Evolutionary conservation across 2,329 filamentous ascomycete genomes (phyloP), one percentile per base, ranked within the genome.

Genomic region (Pyricularia sp.): DNA sequence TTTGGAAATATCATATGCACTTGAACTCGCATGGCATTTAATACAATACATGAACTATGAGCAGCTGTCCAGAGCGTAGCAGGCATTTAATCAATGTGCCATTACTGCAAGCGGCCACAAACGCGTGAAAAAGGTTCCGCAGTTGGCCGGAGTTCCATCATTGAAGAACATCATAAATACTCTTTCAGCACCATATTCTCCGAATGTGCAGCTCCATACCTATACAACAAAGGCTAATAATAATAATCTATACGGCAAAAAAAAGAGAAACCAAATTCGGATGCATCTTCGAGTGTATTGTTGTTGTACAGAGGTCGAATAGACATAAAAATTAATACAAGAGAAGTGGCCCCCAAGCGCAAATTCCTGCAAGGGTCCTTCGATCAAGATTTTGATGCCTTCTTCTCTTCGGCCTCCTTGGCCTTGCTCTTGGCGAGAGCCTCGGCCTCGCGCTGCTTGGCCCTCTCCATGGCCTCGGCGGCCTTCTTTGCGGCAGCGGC

Each of bases 401-500:
- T 63, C 59, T 63, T 63, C 25, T 63, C 59, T 28, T 63, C 23
- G 26, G 23, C 20, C 23, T 61, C 58, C 23, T 12, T 26, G n/a
- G 58, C 23, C 59, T 63, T 63, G 23, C 1, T 1, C 71, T 81
- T 81, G 69, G 83, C 80, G 73, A 89, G 86, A n/a, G 79, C 79
- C 64, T 79, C 79, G 17, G 85, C 84, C 64, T 79, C 79, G n/a
- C 77, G 76, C 28, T 83, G 84, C 42, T 88, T 85, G 64, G 87
- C 86, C 23, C 85, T 86, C 64, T 79, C 79, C 73, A 98, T 79
- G 77, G 97, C 94, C 74, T 94, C 94, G 11, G 93, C 90, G 31
- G 94, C 89, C 78, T 90, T 90, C 79, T 90, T 89, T 68, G 90
- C 91, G 77, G 94, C 9, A n/a, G 69, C 68, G 10, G 58, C 42